A percentile compares a stretch with the other conserved stretches of the same genome.
These are phyloP conservation scores for Fusarium bulbicola DNA, from an alignment of 2,329 filamentous ascomycete genomes.

Conservation along the genomic window DNA sequence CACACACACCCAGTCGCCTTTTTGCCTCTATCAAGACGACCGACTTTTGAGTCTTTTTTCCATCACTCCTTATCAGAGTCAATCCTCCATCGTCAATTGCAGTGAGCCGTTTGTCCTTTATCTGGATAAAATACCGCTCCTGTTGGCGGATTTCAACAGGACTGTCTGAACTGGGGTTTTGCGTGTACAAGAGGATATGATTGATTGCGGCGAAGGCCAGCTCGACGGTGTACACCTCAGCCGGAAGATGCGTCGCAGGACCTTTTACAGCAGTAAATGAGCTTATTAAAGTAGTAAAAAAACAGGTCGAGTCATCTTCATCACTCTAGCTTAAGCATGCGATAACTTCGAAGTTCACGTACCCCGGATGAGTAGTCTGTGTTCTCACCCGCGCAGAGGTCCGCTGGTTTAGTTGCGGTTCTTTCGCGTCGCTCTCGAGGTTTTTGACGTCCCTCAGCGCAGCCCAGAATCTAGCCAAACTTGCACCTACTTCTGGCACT, in stretches of 20 bases:
- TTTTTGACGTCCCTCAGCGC: neutral
- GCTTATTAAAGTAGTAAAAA: neutral
- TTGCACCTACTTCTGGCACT: neutral
- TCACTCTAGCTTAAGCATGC: neutral
- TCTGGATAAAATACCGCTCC: fast-evolving
- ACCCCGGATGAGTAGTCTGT: neutral
- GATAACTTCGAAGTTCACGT: neutral
- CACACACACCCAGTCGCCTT: neutral
- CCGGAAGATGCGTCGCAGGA: neutral
- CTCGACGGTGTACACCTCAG: neutral
- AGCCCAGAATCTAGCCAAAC: neutral
- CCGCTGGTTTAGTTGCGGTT: neutral
- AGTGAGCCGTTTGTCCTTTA: neutral
- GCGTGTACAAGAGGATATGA: neutral
- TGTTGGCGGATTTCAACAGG: neutral
- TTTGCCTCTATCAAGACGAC: neutral
- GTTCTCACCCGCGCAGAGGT: neutral
- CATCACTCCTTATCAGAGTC: too few species aligned
- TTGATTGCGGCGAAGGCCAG: neutral
- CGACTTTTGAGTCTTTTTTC: neutral
- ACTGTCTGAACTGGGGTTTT: fast-evolving
- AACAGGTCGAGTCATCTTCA: neutral
- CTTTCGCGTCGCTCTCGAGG: neutral
- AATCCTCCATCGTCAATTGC: neutral
- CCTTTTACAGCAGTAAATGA: neutral